Conservation (phyloP, 2,329 filamentous ascomycete genomes). For the Colletotrichum sojae region DNA sequence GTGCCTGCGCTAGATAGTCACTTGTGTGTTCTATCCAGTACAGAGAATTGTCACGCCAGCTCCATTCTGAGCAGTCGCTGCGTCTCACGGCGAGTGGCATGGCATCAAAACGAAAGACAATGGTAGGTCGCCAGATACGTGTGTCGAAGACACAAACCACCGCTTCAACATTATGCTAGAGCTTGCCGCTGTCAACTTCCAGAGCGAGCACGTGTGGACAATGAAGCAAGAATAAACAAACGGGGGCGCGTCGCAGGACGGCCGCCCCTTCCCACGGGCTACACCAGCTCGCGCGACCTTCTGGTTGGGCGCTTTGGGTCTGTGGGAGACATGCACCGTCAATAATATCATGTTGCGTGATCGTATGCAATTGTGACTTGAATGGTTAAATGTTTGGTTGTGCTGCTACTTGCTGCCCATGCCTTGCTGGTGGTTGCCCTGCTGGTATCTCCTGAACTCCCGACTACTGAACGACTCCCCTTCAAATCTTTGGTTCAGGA, state of each 20-base stretch:
- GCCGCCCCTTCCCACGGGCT: conserved; percentile 42
- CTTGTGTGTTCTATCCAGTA: not conserved
- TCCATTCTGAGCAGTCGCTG: not conserved
- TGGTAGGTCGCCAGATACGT: not conserved
- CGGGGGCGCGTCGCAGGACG: conserved; percentile 46
- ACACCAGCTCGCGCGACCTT: conserved; percentile 40
- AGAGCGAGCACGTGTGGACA: conserved; percentile 78
- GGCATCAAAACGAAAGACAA: not conserved
- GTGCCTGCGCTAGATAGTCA: not conserved
- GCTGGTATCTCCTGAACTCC: not conserved
- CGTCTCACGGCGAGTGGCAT: not conserved
- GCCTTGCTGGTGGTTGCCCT: not conserved
- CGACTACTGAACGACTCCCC: not conserved
- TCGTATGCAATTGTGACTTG: not conserved
- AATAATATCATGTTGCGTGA: not conserved
- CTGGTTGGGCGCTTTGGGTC: conserved; percentile 46
- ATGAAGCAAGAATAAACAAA: conserved; percentile 73
- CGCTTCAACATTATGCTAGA: conserved; percentile 76
- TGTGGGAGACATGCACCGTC: conserved; percentile 43
- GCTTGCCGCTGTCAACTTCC: conserved; percentile 70
- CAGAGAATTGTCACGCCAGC: not conserved
- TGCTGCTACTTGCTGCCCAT: not conserved
- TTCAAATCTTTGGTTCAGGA: conserved; percentile 51
- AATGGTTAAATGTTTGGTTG: conserved; percentile 47
- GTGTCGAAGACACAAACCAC: not conserved